Conservation (phyloP, 805 yeast species). For the Metschnikowia cerradonensis region DNA sequence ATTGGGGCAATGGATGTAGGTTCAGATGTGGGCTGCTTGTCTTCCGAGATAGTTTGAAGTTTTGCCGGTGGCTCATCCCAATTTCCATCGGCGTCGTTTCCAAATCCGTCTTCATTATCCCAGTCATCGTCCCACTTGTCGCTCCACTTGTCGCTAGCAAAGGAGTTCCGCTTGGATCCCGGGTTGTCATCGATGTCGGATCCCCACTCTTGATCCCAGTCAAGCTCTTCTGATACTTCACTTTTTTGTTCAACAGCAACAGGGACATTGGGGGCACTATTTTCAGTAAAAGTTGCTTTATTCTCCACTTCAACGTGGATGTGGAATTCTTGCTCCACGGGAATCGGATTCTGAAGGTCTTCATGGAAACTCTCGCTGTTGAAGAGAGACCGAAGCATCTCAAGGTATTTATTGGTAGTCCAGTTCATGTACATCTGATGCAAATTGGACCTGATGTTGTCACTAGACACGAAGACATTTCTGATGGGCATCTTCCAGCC, state of each 20-base stretch:
- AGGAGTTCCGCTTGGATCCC: slow-evolving; percentile 2
- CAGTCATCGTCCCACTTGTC: slow-evolving; percentile 14
- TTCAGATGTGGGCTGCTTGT: background rate
- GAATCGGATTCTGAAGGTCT: slow-evolving; percentile 8
- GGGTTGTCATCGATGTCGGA: slow-evolving; percentile 15
- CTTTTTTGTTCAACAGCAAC: background rate
- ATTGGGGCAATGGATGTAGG: background rate
- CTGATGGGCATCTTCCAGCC: slow-evolving; percentile 27
- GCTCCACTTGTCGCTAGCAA: slow-evolving; percentile 12
- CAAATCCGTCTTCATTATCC: slow-evolving; percentile 12
- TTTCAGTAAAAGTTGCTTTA: background rate
- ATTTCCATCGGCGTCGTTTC: background rate
- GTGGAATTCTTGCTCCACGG: slow-evolving; percentile 15
- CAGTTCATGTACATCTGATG: slow-evolving; percentile 28
- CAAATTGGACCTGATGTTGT: slow-evolving; percentile 22
- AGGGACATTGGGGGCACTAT: background rate
- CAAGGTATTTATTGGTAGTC: slow-evolving; percentile 31
- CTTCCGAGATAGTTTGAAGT: background rate
- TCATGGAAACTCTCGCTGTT: slow-evolving; percentile 6
- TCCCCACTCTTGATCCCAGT: slow-evolving; percentile 18
- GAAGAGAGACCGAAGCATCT: slow-evolving; percentile 24
- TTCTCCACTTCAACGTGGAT: slow-evolving; percentile 7
- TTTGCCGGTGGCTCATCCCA: background rate
- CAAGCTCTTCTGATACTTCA: slow-evolving; percentile 8
- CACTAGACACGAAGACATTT: slow-evolving; percentile 12